phyloP scores from a whole-genome alignment of 352 stramenopile species.

The Phytophthora macrochlamydospora region DNA sequence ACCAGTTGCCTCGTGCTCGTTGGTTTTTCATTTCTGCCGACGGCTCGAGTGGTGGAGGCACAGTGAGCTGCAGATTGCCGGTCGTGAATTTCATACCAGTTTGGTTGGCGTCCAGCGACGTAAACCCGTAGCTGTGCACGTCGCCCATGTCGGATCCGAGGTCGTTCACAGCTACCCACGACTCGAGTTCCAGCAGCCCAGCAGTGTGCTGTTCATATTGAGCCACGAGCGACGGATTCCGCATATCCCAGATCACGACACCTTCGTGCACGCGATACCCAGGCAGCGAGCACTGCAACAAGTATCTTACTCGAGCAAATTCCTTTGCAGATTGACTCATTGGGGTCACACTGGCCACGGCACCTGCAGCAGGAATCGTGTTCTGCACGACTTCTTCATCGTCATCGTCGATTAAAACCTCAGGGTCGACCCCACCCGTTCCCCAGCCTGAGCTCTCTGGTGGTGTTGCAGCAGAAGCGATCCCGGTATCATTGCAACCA shows the following conservation, averaged over 20 bases:
- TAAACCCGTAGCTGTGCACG: conserved; percentile 60
- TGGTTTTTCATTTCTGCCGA: conserved; percentile 21
- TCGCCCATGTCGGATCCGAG: conserved; percentile 63
- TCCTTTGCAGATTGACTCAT: conserved; percentile 55
- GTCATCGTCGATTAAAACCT: conserved; percentile 21
- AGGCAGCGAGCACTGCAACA: conserved; percentile 68
- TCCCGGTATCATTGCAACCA: conserved; percentile 3
- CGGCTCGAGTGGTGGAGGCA: conserved; percentile 13
- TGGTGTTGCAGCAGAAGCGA: background rate
- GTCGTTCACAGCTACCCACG: conserved; percentile 75
- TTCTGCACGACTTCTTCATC: conserved; percentile 20
- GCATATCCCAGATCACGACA: conserved; percentile 77
- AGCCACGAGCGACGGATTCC: conserved; percentile 52
- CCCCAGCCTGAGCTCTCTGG: background rate
- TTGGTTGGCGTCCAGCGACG: conserved; percentile 45
- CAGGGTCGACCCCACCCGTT: background rate
- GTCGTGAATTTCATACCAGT: conserved; percentile 73
- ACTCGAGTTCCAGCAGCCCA: conserved; percentile 72
- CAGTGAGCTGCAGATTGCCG: conserved; percentile 52
- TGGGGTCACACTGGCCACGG: conserved; percentile 52
- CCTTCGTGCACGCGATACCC: conserved; percentile 60
- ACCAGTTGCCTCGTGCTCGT: conserved; percentile 58
- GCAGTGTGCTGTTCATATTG: conserved; percentile 61
- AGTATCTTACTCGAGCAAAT: conserved; percentile 65
- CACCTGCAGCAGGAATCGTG: conserved; percentile 39